Evolutionary conservation across 345 rosid genomes (phyloP), one percentile per base, ranked within the genome.

Genomic region (Excoecaria cochinchinensis): DNA sequence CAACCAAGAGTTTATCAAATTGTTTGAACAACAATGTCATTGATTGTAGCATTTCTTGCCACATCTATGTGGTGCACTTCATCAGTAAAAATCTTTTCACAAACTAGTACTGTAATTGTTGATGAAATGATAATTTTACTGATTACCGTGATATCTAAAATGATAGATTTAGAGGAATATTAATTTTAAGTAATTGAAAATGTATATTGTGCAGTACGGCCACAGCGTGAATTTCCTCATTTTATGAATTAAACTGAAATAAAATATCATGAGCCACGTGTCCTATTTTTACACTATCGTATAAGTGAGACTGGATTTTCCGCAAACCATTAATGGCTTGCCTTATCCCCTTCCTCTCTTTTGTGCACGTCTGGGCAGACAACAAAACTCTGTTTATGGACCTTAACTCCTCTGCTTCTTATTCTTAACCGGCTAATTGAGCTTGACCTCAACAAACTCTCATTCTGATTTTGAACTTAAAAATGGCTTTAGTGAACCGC

Each of bases 401-500:
- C 31, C 31, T 31, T 31, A 31, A 31, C 31, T 31, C 31, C 31
- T 31, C 31, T 31, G 31, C 31, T 42, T 42, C 44, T 8, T 1
- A 6, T 42, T 63, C 3, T 63, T 52, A 14, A 15, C 16, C n/a
- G 16, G 5, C n/a, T 14, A 14, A 14, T 52, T 52, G n/a, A 52
- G 19, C 57, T 52, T 52, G n/a, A 52, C n/a, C 57, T 15, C 57
- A 14, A 15, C 57, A 52, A 1, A 2, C 3, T 16, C 25, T 67
- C 7, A 31, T 66, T 44, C 52, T 4, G 48, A 39, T 64, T 64
- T 64, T 40, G 46, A 42, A 42, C 36, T 48, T 50, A 24, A 67
- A 51, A 65, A 90, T 87, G 93, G 89, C 82, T 40, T 64, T 83
- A 53, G 67, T 84, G 24, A 81, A 85, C 51, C 82, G 22, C 65